These are phyloP conservation scores for Haberlea rhodopensis DNA, from an alignment of 257 asterid genomes.

Conservation along the genomic window DNA sequence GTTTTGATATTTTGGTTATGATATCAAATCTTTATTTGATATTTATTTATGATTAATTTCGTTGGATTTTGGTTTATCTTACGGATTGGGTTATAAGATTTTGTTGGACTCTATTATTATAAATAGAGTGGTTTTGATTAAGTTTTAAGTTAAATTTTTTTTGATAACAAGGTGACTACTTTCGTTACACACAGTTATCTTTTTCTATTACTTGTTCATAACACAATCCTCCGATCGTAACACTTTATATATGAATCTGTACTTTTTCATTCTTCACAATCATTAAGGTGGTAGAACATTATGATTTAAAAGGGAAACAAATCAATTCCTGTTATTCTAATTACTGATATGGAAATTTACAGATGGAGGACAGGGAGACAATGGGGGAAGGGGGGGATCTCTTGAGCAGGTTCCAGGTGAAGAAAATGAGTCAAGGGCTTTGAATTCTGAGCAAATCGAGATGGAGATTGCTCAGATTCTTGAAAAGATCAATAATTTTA, in stretches of 20 bases:
- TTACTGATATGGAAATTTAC: slow-evolving; percentile 6
- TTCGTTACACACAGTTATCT: no score
- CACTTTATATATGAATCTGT: slow-evolving; percentile 52
- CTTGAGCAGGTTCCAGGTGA: slow-evolving; percentile 40
- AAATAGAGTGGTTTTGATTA: no score
- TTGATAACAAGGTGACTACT: no score
- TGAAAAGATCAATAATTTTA: slow-evolving; percentile 67
- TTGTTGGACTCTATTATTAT: no score
- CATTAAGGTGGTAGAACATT: slow-evolving; percentile 16
- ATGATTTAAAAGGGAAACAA: background rate
- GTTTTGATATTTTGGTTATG: no score
- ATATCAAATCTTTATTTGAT: no score
- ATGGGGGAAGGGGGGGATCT: slow-evolving; percentile 38
- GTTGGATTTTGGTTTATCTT: no score
- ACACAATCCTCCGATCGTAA: no score
- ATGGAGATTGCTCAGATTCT: slow-evolving; percentile 72
- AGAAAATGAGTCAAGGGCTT: slow-evolving; percentile 42
- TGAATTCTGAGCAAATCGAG: slow-evolving; percentile 64
- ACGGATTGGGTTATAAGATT: no score
- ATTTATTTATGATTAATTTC: no score
- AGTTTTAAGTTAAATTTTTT: no score
- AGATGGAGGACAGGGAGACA: slow-evolving; percentile 40
- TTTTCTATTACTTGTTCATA: no score
- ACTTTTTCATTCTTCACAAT: slow-evolving; percentile 15
- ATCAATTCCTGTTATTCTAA: slow-evolving; percentile 6